Percentiles rank a stretch among this genome's conserved stretches.
These are phyloP conservation scores for Dipteronia sinensis DNA, from an alignment of 345 rosid genomes.

Conservation along the genomic window DNA sequence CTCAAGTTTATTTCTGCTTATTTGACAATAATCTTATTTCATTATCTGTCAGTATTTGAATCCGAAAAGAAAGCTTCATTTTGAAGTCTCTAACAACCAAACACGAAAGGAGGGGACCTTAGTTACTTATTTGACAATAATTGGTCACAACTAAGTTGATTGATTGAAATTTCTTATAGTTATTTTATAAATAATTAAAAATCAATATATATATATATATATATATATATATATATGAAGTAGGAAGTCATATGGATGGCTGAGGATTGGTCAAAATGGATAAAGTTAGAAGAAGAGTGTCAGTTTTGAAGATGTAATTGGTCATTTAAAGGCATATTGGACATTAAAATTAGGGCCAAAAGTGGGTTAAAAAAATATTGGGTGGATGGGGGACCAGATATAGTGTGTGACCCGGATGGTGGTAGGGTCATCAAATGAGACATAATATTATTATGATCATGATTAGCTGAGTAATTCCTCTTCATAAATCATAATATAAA, in stretches of 20 bases:
- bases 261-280: conserved; percentile 23
- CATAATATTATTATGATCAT: conserved; percentile 6
- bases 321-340: conserved; percentile 13
- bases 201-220: not conserved
- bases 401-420: not conserved
- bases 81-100: too few species aligned
- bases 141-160: not conserved
- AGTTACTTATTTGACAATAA: not conserved
- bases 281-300: not conserved
- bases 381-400: conserved; percentile 21
- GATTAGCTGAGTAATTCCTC: not conserved
- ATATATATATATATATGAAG: not conserved
- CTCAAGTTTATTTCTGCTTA: not conserved
- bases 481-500: not conserved
- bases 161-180: too few species aligned
- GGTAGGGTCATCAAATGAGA: conserved; percentile 14
- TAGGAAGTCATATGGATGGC: conserved; percentile 11
- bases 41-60: too few species aligned
- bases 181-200: too few species aligned
- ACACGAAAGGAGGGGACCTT: too few species aligned
- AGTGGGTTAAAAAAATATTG: conserved; percentile 16
- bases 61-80: accelerated
- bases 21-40: too few species aligned
- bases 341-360: conserved; percentile 15
- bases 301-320: not conserved